Evolutionary conservation across 768 basidiomycete species (phyloP), one percentile per base, ranked within the genome.

Genomic region (Pulveroboletus sp.): DNA sequence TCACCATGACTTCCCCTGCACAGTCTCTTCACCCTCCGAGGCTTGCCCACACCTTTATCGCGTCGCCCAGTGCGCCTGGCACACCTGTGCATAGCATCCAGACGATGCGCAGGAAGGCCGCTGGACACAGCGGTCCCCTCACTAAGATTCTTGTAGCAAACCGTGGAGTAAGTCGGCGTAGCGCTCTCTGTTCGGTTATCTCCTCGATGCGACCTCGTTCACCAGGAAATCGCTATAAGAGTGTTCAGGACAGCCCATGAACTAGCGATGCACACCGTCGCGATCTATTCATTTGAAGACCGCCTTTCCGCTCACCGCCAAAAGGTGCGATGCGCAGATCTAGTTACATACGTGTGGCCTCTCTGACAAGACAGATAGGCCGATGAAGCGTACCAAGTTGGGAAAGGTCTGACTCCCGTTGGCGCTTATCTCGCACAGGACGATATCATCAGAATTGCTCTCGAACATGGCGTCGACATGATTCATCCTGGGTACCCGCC

Each of bases 391-490:
- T 99, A 99, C 71, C 89, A 93, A 71, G 96, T 98, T 56, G 96
- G 96, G 48, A 93, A 89, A 62, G 96, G 96, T 8, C 71, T 97
- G 44, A 93, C 94, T 12, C 96, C 96, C 30, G 96, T 99, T 36
- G 96, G 77, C 15, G 96, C 96, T 9, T 99, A 99, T 70, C 87
- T 99, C 56, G 86, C 94, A 2, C 94, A 97, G 68, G 93, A 98
- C 60, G 93, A 96, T 63, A 98, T 99, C 70, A 93, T 99, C 71
- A 76, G 84, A 56, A 86, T 93, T 57, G 92, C 93, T n/a, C 78
- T 98, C 39, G 94, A 98, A 70, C 93, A 98, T 69, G 94, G 92
- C 24, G 96, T 99, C 24, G 95, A 97, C 68, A 98, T 99, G 96
- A 98, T 99, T 65, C 96, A 98, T 71, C 96, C 93, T 10, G 93